phyloP scores from a whole-genome alignment of 2,329 filamentous ascomycete species.

The Fusarium redolens region DNA sequence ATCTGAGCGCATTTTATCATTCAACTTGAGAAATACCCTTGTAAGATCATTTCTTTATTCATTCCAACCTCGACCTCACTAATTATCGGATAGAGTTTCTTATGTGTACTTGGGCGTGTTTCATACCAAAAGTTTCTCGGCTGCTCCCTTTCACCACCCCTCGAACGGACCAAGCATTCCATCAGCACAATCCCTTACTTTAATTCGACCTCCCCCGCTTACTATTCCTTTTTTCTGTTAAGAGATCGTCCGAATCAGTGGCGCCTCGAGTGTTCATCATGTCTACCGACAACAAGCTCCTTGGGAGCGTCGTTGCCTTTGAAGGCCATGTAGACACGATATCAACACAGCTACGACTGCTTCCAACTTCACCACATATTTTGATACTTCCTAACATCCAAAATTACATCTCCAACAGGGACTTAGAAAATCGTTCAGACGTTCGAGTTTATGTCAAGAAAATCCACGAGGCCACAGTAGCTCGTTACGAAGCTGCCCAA shows the following conservation, averaged over 20 bases:
- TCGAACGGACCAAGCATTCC: slow-evolving; percentile 23
- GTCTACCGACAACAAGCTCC: slow-evolving; percentile 38
- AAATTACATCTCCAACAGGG: slow-evolving; percentile 55
- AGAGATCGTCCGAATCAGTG: slow-evolving; percentile 29
- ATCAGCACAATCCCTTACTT: slow-evolving; percentile 22
- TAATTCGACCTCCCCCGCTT: slow-evolving; percentile 5
- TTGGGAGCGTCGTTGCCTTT: slow-evolving; percentile 68
- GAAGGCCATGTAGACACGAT: slow-evolving; percentile 67
- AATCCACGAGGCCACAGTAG: slow-evolving; percentile 62
- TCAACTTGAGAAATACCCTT: slow-evolving; percentile 1
- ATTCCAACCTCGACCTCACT: slow-evolving; percentile 17
- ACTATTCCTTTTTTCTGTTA: not conserved
- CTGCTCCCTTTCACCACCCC: slow-evolving; percentile 23
- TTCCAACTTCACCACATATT: slow-evolving; percentile 69
- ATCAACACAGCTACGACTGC: slow-evolving; percentile 68
- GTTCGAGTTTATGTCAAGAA: slow-evolving; percentile 56
- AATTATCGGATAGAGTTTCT: slow-evolving; percentile 18
- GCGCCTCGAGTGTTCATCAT: slow-evolving; percentile 37
- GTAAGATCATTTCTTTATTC: slow-evolving; percentile 25
- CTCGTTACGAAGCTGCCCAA: slow-evolving; percentile 61
- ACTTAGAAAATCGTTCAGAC: slow-evolving; percentile 46
- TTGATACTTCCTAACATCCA: slow-evolving; percentile 66
- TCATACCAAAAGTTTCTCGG: slow-evolving; percentile 19
- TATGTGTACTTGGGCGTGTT: slow-evolving; percentile 17
- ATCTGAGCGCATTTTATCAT: slow-evolving; percentile 8